Conservation (phyloP, 129 eudicot species). For the Flaveria sonorensis region DNA sequence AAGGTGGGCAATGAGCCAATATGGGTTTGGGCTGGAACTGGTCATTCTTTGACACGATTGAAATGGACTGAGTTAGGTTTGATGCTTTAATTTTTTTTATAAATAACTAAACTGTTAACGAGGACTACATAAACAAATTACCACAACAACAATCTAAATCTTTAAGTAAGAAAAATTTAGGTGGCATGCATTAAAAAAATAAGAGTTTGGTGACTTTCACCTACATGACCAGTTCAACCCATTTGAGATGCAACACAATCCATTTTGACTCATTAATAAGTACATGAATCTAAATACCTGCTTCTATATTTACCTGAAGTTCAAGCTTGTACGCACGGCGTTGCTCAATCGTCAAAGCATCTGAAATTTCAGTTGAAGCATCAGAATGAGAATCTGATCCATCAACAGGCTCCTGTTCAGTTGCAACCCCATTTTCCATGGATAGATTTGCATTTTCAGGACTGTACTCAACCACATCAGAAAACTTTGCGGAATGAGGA, state of each 20-base stretch:
- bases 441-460: conserved; percentile 56
- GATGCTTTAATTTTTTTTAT: background rate
- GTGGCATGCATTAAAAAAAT: background rate
- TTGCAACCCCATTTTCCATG: conserved; percentile 58
- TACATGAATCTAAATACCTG: background rate
- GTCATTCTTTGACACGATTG: background rate
- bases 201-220: no score
- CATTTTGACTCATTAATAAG: background rate
- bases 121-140: background rate
- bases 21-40: background rate
- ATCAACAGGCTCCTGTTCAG: conserved; percentile 69
- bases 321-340: conserved; percentile 98
- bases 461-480: conserved; percentile 57
- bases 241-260: conserved; percentile 7
- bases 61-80: background rate
- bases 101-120: no score
- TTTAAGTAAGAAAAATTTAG: background rate
- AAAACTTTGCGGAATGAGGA: conserved; percentile 59
- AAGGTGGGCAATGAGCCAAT: background rate
- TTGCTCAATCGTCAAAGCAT: conserved; percentile 87
- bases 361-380: conserved; percentile 77
- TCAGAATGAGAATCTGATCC: conserved; percentile 84
- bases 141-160: background rate
- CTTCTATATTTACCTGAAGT: conserved; percentile 69
- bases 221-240: background rate